A percentile compares a stretch with the other conserved stretches of the same genome.
Evolutionary conservation across 2,329 filamentous ascomycete species (phyloP).

Genomic region (Boeremia lycopersici): DNA sequence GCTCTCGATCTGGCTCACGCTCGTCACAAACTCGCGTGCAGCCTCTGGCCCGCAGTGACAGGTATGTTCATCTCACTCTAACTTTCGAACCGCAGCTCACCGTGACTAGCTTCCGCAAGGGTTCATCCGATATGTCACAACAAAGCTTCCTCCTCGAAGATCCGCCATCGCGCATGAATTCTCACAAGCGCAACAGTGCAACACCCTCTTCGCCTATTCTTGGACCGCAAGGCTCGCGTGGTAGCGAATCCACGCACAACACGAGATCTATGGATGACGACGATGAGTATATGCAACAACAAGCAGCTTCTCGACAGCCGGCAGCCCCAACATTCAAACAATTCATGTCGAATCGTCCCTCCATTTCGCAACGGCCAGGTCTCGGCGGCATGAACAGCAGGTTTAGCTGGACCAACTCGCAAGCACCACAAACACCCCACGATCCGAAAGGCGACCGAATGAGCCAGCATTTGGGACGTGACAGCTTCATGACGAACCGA

Average conservation of each 20-base stretch:
- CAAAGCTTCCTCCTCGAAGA: slow-evolving; percentile 39
- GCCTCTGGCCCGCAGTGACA: slow-evolving; percentile 37
- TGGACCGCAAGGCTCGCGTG: slow-evolving; percentile 32
- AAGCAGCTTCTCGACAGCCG: slow-evolving; percentile 27
- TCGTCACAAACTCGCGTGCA: slow-evolving; percentile 39
- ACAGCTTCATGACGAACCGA: slow-evolving; percentile 45
- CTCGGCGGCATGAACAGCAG: slow-evolving; percentile 36
- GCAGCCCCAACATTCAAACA: slow-evolving; percentile 48
- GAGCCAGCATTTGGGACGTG: slow-evolving; percentile 31
- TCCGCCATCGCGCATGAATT: slow-evolving; percentile 30
- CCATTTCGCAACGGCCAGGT: slow-evolving; percentile 37
- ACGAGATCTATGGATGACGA: slow-evolving; percentile 35
- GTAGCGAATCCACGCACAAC: slow-evolving; percentile 41
- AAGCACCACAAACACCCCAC: slow-evolving; percentile 48
- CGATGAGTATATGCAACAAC: slow-evolving; percentile 26
- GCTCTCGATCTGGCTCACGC: slow-evolving; percentile 33
- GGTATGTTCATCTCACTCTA: slow-evolving; percentile 19
- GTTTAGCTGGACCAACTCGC: slow-evolving; percentile 51
- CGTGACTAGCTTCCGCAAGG: slow-evolving; percentile 26
- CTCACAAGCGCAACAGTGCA: slow-evolving; percentile 37
- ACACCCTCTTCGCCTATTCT: slow-evolving; percentile 42
- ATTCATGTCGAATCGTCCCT: slow-evolving; percentile 46
- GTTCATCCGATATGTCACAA: slow-evolving; percentile 12
- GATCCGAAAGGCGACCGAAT: slow-evolving; percentile 38
- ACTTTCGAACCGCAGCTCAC: slow-evolving; percentile 4